Base-by-base conservation (phyloP, 169 alveolate genomes). In the Besnoitia besnoiti region DNA sequence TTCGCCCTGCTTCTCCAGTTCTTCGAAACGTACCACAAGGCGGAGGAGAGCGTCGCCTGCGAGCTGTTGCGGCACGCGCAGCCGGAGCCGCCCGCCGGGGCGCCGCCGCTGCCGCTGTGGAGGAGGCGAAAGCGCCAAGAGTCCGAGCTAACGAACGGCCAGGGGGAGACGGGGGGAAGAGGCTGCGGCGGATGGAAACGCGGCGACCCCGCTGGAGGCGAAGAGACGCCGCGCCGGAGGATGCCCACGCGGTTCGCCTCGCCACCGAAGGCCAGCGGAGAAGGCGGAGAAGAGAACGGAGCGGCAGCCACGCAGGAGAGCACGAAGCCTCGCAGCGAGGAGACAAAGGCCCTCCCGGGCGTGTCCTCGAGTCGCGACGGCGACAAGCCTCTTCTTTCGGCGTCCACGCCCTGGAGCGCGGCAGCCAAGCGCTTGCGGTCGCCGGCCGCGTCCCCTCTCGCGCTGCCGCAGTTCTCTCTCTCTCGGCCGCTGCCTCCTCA, bases 1-100 rank as follows among this genome's bases (percentile, higher is more conserved):
- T 77, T 77, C 40, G 40, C 55, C 7, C 59, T 27, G n/a, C 55
- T 42, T 77, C 14, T 27, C 59, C 82, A n/a, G 39, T 10, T 73
- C 82, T 73, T 73, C 46, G 82, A 73, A 24, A 73, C 16, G 46
- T 73, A 73, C 82, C 47, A 8, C 27, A 73, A 73, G 27, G 82
- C 82, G 3, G 39, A 10, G 16, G 82, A 77, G 59, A 27, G 44
- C 4, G 39, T 30, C 16, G 37, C 16, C 39, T 67, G 44, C 44
- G 8, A n/a, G 19, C 39, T 7, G 12, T 24, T 67, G 44, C 39
- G 19, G 8, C 80, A 21, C 16, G 19, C 33, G 19, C n/a, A n/a
- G n/a, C n/a, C n/a, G n/a, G n/a, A n/a, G n/a, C n/a, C n/a, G n/a
- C n/a, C n/a, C n/a, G n/a, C n/a, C n/a, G n/a, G n/a, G n/a, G n/a